Evolutionary conservation across 495 filamentous ascomycete species (phyloP).

Genomic region (Neurospora pannonica): DNA sequence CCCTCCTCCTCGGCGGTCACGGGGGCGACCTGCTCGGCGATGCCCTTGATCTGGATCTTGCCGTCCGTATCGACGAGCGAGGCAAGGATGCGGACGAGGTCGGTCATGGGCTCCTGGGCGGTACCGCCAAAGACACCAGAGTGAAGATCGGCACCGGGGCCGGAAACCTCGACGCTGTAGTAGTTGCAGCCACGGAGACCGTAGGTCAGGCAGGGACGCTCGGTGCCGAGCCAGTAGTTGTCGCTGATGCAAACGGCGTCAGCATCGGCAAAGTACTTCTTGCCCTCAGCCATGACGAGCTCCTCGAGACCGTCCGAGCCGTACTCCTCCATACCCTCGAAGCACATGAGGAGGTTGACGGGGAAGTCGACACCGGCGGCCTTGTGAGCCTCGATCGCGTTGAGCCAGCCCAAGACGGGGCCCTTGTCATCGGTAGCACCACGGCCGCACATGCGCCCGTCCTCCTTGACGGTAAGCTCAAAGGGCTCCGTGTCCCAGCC

Average conservation of each 20-base stretch:
- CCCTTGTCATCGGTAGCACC: conserved; percentile 98
- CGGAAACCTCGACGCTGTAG: conserved; percentile 79
- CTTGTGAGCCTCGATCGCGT: conserved; percentile 94
- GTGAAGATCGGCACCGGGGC: conserved; percentile 89
- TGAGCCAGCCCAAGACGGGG: conserved; percentile 94
- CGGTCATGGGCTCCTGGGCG: conserved; percentile 96
- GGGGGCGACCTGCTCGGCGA: conserved; percentile 84
- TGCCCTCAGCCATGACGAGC: conserved; percentile 79
- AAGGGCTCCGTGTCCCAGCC: conserved; percentile 97
- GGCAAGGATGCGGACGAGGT: conserved; percentile 70
- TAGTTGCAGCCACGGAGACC: conserved; percentile 97
- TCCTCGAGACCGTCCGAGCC: conserved; percentile 95
- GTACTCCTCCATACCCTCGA: conserved; percentile 99
- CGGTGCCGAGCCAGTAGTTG: conserved; percentile 99
- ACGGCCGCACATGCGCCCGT: conserved; percentile 91
- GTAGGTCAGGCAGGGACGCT: conserved; percentile 96
- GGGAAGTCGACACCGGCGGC: conserved; percentile 90
- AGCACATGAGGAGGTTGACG: conserved; percentile 98
- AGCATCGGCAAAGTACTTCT: conserved; percentile 85
- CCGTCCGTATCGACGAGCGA: conserved; percentile 81
- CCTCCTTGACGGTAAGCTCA: conserved; percentile 73
- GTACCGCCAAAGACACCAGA: conserved; percentile 94
- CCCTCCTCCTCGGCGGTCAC: conserved; percentile 75
- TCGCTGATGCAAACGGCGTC: conserved; percentile 98
- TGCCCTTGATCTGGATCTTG: conserved; percentile 80